Evolutionary conservation across 768 basidiomycete genomes (phyloP).

Genomic region (Suillus brevipes): DNA sequence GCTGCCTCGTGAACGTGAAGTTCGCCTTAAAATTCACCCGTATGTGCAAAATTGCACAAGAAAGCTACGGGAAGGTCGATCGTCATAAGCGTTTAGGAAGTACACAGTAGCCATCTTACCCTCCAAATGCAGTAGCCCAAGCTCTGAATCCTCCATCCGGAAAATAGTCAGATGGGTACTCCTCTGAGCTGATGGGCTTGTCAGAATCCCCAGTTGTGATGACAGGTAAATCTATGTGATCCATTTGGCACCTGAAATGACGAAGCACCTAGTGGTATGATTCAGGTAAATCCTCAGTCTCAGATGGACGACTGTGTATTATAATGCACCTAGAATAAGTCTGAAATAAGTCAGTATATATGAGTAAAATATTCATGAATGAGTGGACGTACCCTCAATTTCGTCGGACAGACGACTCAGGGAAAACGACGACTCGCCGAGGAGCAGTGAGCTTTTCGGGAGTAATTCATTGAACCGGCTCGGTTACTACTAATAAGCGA

Average conservation of each 20-base stretch:
- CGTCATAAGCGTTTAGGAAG: background rate
- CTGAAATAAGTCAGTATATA: no score
- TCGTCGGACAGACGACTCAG: no score
- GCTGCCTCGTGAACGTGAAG: background rate
- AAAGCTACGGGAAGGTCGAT: slow-evolving; percentile 27
- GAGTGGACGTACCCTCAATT: no score
- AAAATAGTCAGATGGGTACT: slow-evolving; percentile 11
- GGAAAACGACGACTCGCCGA: no score
- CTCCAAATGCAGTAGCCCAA: slow-evolving; percentile 34
- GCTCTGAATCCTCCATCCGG: slow-evolving; percentile 31
- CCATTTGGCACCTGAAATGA: background rate
- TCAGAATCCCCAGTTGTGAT: background rate
- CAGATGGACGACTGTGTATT: no score
- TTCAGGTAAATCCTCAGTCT: no score
- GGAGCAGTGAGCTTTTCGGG: no score
- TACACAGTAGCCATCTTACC: slow-evolving; percentile 19
- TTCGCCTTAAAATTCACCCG: slow-evolving; percentile 22
- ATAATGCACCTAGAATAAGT: no score
- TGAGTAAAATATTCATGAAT: no score
- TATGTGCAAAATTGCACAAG: slow-evolving; percentile 41
- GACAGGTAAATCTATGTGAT: background rate
- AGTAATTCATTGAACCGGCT: no score
- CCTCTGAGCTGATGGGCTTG: background rate
- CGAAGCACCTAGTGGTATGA: no score
- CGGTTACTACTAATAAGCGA: no score